These are phyloP conservation scores for Cladosporium cucumerinum DNA, from an alignment of 2,329 filamentous ascomycete genomes.

Conservation along the genomic window DNA sequence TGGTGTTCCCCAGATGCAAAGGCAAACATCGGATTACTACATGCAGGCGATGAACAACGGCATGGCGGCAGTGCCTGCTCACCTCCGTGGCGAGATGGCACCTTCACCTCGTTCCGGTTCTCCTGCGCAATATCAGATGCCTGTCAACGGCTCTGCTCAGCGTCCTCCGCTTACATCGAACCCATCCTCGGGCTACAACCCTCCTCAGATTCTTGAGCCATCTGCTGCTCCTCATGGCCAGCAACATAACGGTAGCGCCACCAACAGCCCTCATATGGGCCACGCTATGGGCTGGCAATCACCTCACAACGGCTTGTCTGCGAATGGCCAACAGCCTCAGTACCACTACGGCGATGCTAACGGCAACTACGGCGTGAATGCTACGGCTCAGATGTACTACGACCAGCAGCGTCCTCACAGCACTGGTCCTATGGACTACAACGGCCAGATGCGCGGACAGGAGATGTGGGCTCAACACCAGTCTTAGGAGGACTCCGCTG, in stretches of 20 bases:
- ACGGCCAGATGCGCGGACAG: constrained; percentile 55
- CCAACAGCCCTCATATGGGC: constrained; percentile 78
- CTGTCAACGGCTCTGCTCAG: constrained; percentile 49
- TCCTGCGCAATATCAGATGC: constrained; percentile 56
- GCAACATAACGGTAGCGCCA: constrained; percentile 69
- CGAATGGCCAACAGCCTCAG: constrained; percentile 56
- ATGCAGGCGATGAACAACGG: constrained; percentile 65
- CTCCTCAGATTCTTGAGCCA: constrained; percentile 77
- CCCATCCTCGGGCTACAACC: constrained; percentile 68
- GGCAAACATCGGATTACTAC: constrained; percentile 69
- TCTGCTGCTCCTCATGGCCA: constrained; percentile 70
- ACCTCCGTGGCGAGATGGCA: constrained; percentile 73
- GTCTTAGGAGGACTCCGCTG: constrained; percentile 15
- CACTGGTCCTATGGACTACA: constrained; percentile 61
- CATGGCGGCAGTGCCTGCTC: constrained; percentile 61
- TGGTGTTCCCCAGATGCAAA: constrained; percentile 65
- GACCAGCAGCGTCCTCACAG: constrained; percentile 67
- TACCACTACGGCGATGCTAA: constrained; percentile 78
- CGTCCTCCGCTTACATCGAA: constrained; percentile 75
- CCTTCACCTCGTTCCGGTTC: constrained; percentile 65
- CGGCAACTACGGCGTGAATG: constrained; percentile 44
- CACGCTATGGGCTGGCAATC: constrained; percentile 79
- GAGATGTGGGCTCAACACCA: constrained; percentile 54
- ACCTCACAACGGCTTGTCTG: constrained; percentile 70
- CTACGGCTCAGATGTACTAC: constrained; percentile 74